Percentiles rank a stretch among this genome's conserved stretches.
These are phyloP conservation scores for Achaetomiella virescens DNA, from an alignment of 495 filamentous ascomycete genomes.

Conservation along the genomic window DNA sequence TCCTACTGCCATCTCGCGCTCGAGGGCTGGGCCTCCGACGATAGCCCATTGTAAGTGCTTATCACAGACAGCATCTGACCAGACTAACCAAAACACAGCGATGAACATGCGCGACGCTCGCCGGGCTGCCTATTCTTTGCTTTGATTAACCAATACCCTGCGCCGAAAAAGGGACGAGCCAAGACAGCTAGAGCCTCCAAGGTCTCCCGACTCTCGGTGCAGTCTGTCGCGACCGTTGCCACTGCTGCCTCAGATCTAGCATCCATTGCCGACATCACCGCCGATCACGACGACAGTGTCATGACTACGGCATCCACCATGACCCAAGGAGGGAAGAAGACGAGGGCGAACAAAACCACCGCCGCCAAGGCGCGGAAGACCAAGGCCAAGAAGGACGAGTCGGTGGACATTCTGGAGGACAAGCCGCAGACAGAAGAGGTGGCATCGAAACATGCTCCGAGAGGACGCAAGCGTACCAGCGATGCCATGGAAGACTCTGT, in stretches of 20 bases:
- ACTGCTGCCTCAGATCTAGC: slow-evolving; percentile 46
- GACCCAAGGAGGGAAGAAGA: slow-evolving; percentile 47
- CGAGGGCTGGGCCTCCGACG: slow-evolving; percentile 87
- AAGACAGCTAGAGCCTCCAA: slow-evolving; percentile 58
- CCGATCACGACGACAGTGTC: slow-evolving; percentile 62
- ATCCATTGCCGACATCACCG: slow-evolving; percentile 44
- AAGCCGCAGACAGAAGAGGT: slow-evolving; percentile 35
- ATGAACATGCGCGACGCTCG: slow-evolving; percentile 77
- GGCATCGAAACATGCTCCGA: slow-evolving; percentile 32
- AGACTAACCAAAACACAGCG: slow-evolving; percentile 44
- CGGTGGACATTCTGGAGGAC: slow-evolving; percentile 44
- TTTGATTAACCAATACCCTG: slow-evolving; percentile 38
- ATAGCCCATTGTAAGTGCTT: slow-evolving; percentile 68
- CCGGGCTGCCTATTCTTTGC: slow-evolving; percentile 79
- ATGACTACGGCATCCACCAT: slow-evolving; percentile 55
- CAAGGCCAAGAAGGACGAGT: slow-evolving; percentile 55
- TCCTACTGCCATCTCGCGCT: slow-evolving; percentile 79
- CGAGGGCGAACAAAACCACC: slow-evolving; percentile 33
- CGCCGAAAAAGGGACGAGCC: slow-evolving; percentile 46
- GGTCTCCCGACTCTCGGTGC: slow-evolving; percentile 62
- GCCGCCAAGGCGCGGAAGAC: slow-evolving; percentile 41
- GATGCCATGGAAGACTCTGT: slow-evolving; percentile 49
- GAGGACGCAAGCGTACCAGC: slow-evolving; percentile 61
- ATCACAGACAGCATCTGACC: slow-evolving; percentile 4
- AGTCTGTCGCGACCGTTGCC: slow-evolving; percentile 55